Conservation (phyloP, 2,329 filamentous ascomycete genomes). For the Diaporthe aspalathi region DNA sequence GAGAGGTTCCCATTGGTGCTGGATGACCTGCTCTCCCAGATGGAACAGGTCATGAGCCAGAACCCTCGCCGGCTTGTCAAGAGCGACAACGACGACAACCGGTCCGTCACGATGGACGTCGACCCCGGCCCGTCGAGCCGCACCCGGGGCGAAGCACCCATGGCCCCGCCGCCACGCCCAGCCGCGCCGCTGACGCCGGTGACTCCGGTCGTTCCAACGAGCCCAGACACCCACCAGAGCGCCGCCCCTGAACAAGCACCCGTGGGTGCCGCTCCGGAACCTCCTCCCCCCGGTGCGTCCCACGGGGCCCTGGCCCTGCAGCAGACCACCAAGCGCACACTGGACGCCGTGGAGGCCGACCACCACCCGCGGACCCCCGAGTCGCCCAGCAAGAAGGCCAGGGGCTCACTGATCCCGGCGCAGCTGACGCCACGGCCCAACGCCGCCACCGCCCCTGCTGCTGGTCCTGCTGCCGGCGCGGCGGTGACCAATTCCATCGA, state of each 20-base stretch:
- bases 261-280: not conserved
- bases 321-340: not conserved
- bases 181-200: not conserved
- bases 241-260: not conserved
- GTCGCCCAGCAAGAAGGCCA: slow-evolving; percentile 12
- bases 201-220: not conserved
- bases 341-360: not conserved
- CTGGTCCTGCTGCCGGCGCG: too few species aligned
- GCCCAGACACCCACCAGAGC: not conserved
- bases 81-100: not conserved
- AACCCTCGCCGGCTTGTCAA: not conserved
- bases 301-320: not conserved
- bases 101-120: slow-evolving; percentile 22
- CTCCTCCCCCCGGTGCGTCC: not conserved
- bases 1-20: not conserved
- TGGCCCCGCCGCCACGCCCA: slow-evolving; percentile 25
- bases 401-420: not conserved
- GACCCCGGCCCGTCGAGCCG: not conserved
- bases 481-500: not conserved
- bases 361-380: not conserved
- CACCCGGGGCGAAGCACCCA: not conserved
- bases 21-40: not conserved
- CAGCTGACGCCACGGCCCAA: too few species aligned
- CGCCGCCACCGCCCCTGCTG: too few species aligned
- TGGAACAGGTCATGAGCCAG: not conserved